Percentiles rank a stretch among this genome's conserved stretches.
Evolutionary conservation across 2,329 filamentous ascomycete genomes (phyloP).

Genomic region (Trichoderma oligosporum): DNA sequence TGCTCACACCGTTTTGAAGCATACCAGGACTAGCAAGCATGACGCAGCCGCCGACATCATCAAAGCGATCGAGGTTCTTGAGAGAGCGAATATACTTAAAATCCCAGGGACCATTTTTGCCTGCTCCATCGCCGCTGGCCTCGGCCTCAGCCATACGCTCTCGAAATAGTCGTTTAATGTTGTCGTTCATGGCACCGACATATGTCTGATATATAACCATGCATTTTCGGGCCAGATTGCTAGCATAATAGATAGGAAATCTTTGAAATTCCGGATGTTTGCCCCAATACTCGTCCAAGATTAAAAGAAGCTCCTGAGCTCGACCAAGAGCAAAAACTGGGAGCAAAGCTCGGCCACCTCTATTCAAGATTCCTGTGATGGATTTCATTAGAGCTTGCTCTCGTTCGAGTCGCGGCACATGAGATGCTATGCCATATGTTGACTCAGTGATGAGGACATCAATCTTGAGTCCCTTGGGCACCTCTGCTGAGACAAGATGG

Average conservation of each 20-base stretch:
- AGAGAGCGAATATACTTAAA: slow-evolving; percentile 91
- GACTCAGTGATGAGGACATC: slow-evolving; percentile 97
- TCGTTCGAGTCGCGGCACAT: slow-evolving; percentile 83
- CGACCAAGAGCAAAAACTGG: slow-evolving; percentile 92
- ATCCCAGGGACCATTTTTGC: slow-evolving; percentile 89
- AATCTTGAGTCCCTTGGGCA: slow-evolving; percentile 83
- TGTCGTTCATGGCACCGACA: slow-evolving; percentile 97
- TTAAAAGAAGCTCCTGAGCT: slow-evolving; percentile 89
- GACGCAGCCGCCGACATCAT: slow-evolving; percentile 91
- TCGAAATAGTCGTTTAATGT: slow-evolving; percentile 92
- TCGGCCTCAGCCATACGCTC: slow-evolving; percentile 90
- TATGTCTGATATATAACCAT: slow-evolving; percentile 99
- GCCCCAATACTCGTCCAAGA: slow-evolving; percentile 95
- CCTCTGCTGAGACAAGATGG: slow-evolving; percentile 89
- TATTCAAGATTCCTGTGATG: slow-evolving; percentile 84
- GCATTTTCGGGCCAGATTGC: slow-evolving; percentile 89
- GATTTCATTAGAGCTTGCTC: slow-evolving; percentile 95
- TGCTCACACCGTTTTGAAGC: slow-evolving; percentile 92
- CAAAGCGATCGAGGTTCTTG: slow-evolving; percentile 90
- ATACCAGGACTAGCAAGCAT: slow-evolving; percentile 98
- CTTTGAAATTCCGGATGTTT: slow-evolving; percentile 85
- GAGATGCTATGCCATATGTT: slow-evolving; percentile 92
- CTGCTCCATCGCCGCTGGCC: slow-evolving; percentile 67
- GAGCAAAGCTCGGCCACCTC: slow-evolving; percentile 87
- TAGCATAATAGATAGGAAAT: slow-evolving; percentile 95